Percentiles rank a stretch among this genome's conserved stretches.
Evolutionary conservation across 2,329 filamentous ascomycete species (phyloP).

Genomic region (Colletotrichum salicis): DNA sequence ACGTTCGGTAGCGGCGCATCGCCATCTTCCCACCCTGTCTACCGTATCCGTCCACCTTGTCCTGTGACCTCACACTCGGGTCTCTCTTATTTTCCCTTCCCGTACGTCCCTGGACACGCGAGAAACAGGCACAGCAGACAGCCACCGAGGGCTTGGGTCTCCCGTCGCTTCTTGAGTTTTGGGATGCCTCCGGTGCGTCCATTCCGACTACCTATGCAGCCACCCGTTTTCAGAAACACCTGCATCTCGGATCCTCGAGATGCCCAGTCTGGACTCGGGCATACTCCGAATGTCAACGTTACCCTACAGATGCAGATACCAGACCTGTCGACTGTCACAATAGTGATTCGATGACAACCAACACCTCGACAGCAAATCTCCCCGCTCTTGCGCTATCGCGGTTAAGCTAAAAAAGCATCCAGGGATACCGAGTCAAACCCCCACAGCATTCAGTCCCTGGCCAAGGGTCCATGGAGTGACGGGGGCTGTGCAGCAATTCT

Average conservation of each 20-base stretch:
- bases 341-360: not conserved
- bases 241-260: slow-evolving; percentile 15
- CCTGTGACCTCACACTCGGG: slow-evolving; percentile 7
- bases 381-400: slow-evolving; percentile 28
- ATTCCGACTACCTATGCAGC: not conserved
- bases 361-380: slow-evolving; percentile 12
- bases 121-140: not conserved
- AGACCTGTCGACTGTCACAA: slow-evolving; percentile 5
- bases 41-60: not conserved
- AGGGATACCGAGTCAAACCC: slow-evolving; percentile 14
- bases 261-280: slow-evolving; percentile 27
- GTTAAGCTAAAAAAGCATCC: not conserved
- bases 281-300: slow-evolving; percentile 31
- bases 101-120: not conserved
- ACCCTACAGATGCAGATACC: not conserved
- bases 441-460: slow-evolving; percentile 10
- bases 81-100: slow-evolving; percentile 8
- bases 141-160: not conserved
- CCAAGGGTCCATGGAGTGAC: slow-evolving; percentile 8
- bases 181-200: slow-evolving; percentile 2
- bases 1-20: slow-evolving; percentile 3
- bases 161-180: not conserved
- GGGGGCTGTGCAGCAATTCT: slow-evolving; percentile 26
- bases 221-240: slow-evolving; percentile 5
- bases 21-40: slow-evolving; percentile 1